These are phyloP conservation scores for Xylariaceae sp. DNA, from an alignment of 2,329 filamentous ascomycete species.

Conservation along the genomic window DNA sequence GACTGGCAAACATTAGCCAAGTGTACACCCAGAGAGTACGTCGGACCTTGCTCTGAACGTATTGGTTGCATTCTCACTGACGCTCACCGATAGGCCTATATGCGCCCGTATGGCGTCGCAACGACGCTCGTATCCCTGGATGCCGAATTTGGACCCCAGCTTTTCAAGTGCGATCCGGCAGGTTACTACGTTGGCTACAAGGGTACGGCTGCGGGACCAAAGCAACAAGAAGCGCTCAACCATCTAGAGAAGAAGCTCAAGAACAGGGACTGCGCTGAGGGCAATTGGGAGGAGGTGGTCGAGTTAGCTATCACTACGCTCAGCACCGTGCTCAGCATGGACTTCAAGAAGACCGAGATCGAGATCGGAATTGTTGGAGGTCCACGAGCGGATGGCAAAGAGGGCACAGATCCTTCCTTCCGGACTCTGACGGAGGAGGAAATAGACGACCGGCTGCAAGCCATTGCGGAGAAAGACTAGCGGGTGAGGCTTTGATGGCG, in stretches of 20 bases:
- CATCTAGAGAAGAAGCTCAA: conserved; percentile 99
- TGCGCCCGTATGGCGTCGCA: conserved; percentile 94
- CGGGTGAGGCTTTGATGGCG: conserved; percentile 18
- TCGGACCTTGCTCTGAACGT: background rate
- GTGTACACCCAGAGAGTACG: conserved; percentile 93
- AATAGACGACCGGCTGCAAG: conserved; percentile 96
- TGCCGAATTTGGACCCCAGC: conserved; percentile 84
- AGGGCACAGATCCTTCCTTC: conserved; percentile 76
- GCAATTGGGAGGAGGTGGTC: conserved; percentile 94
- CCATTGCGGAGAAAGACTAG: conserved; percentile 98
- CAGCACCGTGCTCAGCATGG: conserved; percentile 94
- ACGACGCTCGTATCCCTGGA: conserved; percentile 94
- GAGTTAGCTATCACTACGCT: conserved; percentile 93
- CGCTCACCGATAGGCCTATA: conserved; percentile 66
- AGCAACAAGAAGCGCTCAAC: conserved; percentile 98
- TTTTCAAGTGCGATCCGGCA: conserved; percentile 97
- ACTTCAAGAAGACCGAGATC: conserved; percentile 99
- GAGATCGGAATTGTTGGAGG: conserved; percentile 97
- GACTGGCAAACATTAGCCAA: conserved; percentile 97
- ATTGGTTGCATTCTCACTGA: conserved; percentile 12
- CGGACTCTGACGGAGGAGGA: conserved; percentile 91
- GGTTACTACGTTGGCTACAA: conserved; percentile 99
- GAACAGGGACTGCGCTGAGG: conserved; percentile 93
- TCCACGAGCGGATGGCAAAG: conserved; percentile 74
- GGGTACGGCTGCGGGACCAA: conserved; percentile 92